Conservation (phyloP, 345 rosid species). For the Alliaria petiolata region DNA sequence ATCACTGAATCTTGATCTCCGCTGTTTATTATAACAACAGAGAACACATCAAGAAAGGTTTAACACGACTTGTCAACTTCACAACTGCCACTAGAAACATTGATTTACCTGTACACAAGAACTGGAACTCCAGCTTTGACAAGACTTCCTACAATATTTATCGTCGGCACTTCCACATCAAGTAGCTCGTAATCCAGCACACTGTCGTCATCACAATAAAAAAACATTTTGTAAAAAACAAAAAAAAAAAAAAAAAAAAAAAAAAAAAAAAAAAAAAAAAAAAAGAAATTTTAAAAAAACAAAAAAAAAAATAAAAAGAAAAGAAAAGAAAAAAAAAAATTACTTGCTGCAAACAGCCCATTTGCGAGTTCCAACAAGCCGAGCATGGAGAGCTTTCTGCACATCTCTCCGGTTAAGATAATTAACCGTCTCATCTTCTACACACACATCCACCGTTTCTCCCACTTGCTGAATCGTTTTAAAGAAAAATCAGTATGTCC, state of each 20-base stretch:
- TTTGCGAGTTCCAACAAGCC: slow-evolving; percentile 69
- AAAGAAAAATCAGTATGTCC: background rate
- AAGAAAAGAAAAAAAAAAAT: too few species aligned
- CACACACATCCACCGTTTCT: slow-evolving; percentile 76
- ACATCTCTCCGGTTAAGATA: slow-evolving; percentile 88
- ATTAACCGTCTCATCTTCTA: slow-evolving; percentile 88
- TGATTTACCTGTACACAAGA: slow-evolving; percentile 70
- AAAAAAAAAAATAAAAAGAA: too few species aligned
- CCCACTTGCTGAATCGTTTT: slow-evolving; percentile 50
- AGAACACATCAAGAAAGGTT: background rate
- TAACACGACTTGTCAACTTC: background rate
- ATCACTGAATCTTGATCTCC: slow-evolving; percentile 96
- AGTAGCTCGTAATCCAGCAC: slow-evolving; percentile 75
- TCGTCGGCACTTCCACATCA: slow-evolving; percentile 75
- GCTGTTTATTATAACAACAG: slow-evolving; percentile 32
- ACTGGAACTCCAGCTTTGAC: slow-evolving; percentile 68
- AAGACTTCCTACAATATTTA: slow-evolving; percentile 47
- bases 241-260: too few species aligned
- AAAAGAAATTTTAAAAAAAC: too few species aligned
- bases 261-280: too few species aligned
- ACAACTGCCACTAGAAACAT: background rate
- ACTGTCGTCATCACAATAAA: slow-evolving; percentile 33
- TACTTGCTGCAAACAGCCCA: slow-evolving; percentile 95
- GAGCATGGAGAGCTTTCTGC: slow-evolving; percentile 81
- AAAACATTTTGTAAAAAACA: background rate